Base-by-base conservation (phyloP, 768 basidiomycete genomes). In the Crassisporium funariophilum region DNA sequence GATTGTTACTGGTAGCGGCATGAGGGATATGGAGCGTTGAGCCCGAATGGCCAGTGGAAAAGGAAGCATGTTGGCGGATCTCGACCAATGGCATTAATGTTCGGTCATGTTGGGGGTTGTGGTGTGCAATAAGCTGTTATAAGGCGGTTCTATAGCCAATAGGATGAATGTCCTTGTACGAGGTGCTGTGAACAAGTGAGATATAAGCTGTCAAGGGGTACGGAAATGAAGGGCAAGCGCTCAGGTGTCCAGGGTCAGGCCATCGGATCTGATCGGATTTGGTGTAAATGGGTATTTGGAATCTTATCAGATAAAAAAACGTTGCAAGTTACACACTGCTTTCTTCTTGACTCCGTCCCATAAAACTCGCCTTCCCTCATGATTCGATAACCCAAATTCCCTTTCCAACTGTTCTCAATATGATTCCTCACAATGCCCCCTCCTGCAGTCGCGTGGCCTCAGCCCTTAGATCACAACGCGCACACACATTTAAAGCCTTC, bases 401-500 rank as follows among this genome's bases (percentile, higher is more conserved):
- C 44, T 48, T 44, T 25, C 47, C 50, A 48, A 27, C n/a, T n/a
- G n/a, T n/a, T n/a, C n/a, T n/a, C n/a, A n/a, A n/a, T n/a, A 75
- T 78, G 69, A 69, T 75, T 25, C 64, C 71, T 36, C 68, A 71
- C 48, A 58, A 56, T 54, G 41, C 66, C 49, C 36, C 58, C 22
- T 62, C 74, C 34, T 58, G 67, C 37, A 56, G 57, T 7, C 45
- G 71, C n/a, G 55, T 67, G 27, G 46, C 69, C 47, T 47, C 67
- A 50, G 61, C 70, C 40, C 55, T 70, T 52, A 60, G 62, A 33
- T 48, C 69, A 13, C 68, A 58, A 42, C 72, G 71, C 36, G 62
- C 65, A 16, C 70, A 71, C 23, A 65, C 75, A 1, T 73, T 71
- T 59, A 77, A 66, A 39, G 79, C 82, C 3, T 78, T 73, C 50